phyloP scores from a whole-genome alignment of 1,284 basidiomycete species.

The Ustilago loliicola region DNA sequence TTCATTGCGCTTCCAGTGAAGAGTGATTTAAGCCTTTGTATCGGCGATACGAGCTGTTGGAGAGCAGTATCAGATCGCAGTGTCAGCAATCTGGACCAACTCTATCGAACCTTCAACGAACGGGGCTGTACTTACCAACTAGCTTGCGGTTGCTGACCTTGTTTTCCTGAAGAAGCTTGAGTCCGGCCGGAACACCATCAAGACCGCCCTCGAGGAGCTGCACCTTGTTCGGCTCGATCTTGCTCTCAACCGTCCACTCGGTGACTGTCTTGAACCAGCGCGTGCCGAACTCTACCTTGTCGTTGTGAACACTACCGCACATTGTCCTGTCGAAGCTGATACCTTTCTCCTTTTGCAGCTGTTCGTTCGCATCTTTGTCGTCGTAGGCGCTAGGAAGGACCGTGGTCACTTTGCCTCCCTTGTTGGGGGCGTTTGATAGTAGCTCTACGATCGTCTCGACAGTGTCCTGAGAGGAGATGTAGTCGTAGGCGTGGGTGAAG shows the following conservation, averaged over 20 bases:
- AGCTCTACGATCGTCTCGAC: constrained; percentile 47
- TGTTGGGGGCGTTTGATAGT: constrained; percentile 35
- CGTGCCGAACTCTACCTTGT: constrained; percentile 48
- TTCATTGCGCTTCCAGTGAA: neutral
- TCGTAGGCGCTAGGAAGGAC: constrained; percentile 16
- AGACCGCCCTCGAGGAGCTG: constrained; percentile 56
- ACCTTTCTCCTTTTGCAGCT: constrained; percentile 21
- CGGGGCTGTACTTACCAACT: constrained; percentile 60
- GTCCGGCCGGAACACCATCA: constrained; percentile 43
- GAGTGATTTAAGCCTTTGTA: constrained; percentile 15
- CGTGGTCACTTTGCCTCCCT: constrained; percentile 26
- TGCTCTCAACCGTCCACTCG: constrained; percentile 58
- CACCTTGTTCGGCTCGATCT: constrained; percentile 58
- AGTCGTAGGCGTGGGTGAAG: constrained; percentile 61
- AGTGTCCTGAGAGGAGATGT: constrained; percentile 50
- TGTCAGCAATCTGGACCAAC: neutral
- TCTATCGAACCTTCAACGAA: too few relatives aligned
- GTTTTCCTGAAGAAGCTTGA: constrained; percentile 56
- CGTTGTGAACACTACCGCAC: constrained; percentile 27
- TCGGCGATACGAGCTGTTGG: constrained; percentile 32
- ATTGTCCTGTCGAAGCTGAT: constrained; percentile 16
- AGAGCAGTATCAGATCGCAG: neutral
- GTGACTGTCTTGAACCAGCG: constrained; percentile 58
- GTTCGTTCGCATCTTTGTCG: constrained; percentile 13
- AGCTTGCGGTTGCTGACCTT: constrained; percentile 69